phyloP scores from a whole-genome alignment of 1,284 basidiomycete genomes.

The Cystobasidium sp. region DNA sequence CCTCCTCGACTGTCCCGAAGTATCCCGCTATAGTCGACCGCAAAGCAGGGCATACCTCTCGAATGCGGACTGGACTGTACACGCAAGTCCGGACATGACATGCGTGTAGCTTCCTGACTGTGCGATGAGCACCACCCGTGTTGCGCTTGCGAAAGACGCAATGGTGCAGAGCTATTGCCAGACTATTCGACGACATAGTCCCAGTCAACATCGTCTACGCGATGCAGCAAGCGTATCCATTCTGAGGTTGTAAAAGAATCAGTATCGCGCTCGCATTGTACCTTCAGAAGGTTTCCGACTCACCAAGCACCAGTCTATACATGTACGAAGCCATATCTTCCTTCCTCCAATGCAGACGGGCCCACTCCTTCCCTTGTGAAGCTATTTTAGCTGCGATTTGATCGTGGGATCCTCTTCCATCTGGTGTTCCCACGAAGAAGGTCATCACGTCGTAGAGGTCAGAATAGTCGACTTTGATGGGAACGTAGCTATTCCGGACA shows the following conservation, averaged over 20 bases:
- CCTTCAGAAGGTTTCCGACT: background rate
- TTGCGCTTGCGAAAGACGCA: no score
- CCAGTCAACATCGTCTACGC: slow-evolving; percentile 34
- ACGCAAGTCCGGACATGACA: no score
- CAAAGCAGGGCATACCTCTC: no score
- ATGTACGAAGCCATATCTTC: slow-evolving; percentile 45
- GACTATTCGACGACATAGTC: slow-evolving; percentile 32
- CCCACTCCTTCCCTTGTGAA: slow-evolving; percentile 58
- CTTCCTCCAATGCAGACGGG: slow-evolving; percentile 56
- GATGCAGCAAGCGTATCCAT: slow-evolving; percentile 33
- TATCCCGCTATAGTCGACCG: no score
- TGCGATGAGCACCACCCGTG: no score
- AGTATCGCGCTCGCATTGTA: background rate
- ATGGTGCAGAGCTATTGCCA: background rate
- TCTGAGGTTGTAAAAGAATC: background rate
- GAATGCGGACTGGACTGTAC: no score
- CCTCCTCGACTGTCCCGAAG: no score
- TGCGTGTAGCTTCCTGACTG: no score
- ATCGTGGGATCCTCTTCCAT: slow-evolving; percentile 59
- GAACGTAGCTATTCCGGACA: slow-evolving; percentile 48
- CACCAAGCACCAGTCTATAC: slow-evolving; percentile 25
- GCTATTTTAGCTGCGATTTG: slow-evolving; percentile 59
- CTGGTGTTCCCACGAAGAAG: slow-evolving; percentile 59
- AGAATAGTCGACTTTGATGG: slow-evolving; percentile 60
- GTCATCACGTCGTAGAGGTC: slow-evolving; percentile 61